Evolutionary conservation across 306 rosid genomes (phyloP).

Genomic region (Hippophae rhamnoides): DNA sequence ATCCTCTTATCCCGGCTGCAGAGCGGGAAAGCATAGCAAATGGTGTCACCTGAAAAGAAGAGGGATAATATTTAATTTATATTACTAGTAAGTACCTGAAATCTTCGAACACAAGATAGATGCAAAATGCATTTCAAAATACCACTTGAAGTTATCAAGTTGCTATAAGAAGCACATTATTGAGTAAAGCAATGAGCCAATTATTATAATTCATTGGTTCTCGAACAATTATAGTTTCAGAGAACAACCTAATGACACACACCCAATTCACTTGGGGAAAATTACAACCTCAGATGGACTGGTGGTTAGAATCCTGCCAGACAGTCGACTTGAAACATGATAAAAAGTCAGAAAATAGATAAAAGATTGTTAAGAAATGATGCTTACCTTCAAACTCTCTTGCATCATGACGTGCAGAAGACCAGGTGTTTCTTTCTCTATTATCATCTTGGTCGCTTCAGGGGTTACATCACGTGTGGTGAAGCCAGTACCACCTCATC

Average conservation of each 20-base stretch:
- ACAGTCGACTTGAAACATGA: not conserved
- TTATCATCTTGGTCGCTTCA: conserved; percentile 80
- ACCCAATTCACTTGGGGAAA: no score
- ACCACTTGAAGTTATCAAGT: no score
- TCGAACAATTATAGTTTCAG: no score
- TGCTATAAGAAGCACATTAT: no score
- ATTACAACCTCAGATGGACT: no score
- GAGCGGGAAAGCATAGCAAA: conserved; percentile 86
- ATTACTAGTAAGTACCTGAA: conserved; percentile 1
- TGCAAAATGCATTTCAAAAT: not conserved
- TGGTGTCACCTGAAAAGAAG: conserved; percentile 67
- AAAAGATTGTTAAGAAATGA: not conserved
- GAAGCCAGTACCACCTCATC: conserved; percentile 88
- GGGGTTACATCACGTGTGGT: conserved; percentile 77
- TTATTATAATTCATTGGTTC: no score
- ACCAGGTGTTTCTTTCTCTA: conserved; percentile 91
- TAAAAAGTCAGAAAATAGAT: no score
- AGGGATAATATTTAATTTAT: conserved; percentile 1
- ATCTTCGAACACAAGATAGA: not conserved
- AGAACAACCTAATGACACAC: no score
- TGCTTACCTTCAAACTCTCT: conserved; percentile 76
- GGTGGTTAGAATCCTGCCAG: not conserved
- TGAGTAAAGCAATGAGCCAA: no score
- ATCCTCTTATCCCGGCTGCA: conserved; percentile 89
- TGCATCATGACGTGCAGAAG: conserved; percentile 78